Conservation (phyloP, 2,329 filamentous ascomycete genomes). For the Stromatinia cepivora region DNA sequence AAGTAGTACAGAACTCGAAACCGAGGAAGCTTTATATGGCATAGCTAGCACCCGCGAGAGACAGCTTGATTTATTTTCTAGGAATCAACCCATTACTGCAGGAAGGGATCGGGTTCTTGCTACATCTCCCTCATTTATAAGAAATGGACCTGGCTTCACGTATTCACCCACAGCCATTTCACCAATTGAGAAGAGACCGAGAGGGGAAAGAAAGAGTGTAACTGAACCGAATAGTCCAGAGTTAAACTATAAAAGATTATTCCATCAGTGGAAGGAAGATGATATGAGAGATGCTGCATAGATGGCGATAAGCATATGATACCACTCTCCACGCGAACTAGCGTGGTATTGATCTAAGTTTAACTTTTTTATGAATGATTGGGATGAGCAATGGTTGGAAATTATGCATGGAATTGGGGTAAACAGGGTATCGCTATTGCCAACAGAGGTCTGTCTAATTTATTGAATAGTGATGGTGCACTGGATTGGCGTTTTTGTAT, state of each 20-base stretch:
- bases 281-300: constrained; percentile 11
- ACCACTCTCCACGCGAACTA: neutral
- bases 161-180: constrained; percentile 22
- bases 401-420: constrained; percentile 7
- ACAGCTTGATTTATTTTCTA: constrained; percentile 36
- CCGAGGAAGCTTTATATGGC: constrained; percentile 4
- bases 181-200: neutral
- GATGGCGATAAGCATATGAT: neutral
- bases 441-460: neutral
- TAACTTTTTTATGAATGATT: neutral
- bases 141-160: constrained; percentile 20
- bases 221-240: constrained; percentile 31
- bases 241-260: constrained; percentile 28
- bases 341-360: neutral
- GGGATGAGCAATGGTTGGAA: constrained; percentile 11
- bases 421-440: neutral
- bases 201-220: constrained; percentile 4
- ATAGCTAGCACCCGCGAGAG: constrained; percentile 4
- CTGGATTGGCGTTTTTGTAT: neutral
- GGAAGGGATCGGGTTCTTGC: constrained; percentile 37
- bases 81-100: constrained; percentile 36
- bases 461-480: neutral
- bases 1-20: constrained; percentile 34
- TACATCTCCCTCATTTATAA: constrained; percentile 31
- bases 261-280: constrained; percentile 26